Percentiles rank a stretch among this genome's conserved stretches.
These are phyloP conservation scores for Trametes villosa DNA, from an alignment of 768 basidiomycete species.

Conservation along the genomic window DNA sequence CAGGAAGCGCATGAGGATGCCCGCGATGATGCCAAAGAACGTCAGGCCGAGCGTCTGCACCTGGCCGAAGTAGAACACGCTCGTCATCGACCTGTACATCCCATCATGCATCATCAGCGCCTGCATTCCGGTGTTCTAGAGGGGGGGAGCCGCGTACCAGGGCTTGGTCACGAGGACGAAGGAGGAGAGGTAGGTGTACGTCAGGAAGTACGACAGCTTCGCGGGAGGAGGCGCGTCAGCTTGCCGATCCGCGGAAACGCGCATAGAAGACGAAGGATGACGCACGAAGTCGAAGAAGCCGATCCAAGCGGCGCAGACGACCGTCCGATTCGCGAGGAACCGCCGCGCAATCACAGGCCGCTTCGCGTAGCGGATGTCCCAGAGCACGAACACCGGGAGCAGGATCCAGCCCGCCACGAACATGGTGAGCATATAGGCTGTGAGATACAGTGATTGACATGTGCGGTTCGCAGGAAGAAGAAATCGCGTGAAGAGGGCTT, in stretches of 20 bases:
- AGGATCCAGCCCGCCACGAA: slow-evolving; percentile 34
- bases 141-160: slow-evolving; percentile 7
- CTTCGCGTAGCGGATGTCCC: slow-evolving; percentile 37
- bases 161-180: slow-evolving; percentile 50
- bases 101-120: slow-evolving; percentile 47
- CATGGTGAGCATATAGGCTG: slow-evolving; percentile 37
- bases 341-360: slow-evolving; percentile 40
- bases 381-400: slow-evolving; percentile 33
- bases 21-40: slow-evolving; percentile 52
- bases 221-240: slow-evolving; percentile 3
- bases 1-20: slow-evolving; percentile 49
- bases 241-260: slow-evolving; percentile 16
- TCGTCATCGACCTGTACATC: slow-evolving; percentile 34
- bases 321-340: slow-evolving; percentile 39
- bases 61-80: slow-evolving; percentile 42
- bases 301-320: slow-evolving; percentile 35
- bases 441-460: slow-evolving; percentile 14
- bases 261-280: not conserved
- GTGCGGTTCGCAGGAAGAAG: not conserved
- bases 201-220: slow-evolving; percentile 67
- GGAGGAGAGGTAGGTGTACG: slow-evolving; percentile 74
- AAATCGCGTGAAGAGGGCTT: not conserved
- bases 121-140: no score
- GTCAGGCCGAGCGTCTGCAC: slow-evolving; percentile 48
- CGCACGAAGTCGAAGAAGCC: slow-evolving; percentile 33